A percentile compares a stretch with the other conserved stretches of the same genome.
These are phyloP conservation scores for Gloeopeniophorella convolvens DNA, from an alignment of 768 basidiomycete genomes.

Conservation along the genomic window DNA sequence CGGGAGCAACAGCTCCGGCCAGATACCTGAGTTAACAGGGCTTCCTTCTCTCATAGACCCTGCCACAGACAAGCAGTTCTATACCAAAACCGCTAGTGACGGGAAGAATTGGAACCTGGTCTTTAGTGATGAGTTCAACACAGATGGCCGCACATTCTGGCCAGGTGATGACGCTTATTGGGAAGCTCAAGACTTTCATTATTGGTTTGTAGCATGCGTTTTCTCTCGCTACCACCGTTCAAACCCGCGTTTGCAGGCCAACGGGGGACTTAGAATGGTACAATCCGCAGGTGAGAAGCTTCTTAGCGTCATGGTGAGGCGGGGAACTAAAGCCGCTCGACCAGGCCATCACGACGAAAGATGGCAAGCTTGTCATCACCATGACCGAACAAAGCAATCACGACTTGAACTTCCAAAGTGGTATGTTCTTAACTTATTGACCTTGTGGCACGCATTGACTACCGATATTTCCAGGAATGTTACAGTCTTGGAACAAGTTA, in stretches of 20 bases:
- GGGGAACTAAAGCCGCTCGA: conserved; percentile 10
- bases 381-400: conserved; percentile 64
- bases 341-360: conserved; percentile 62
- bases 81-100: conserved; percentile 60
- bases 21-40: conserved; percentile 70
- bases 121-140: conserved; percentile 85
- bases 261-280: conserved; percentile 86
- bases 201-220: conserved; percentile 44
- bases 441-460: background rate
- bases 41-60: conserved; percentile 68
- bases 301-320: background rate
- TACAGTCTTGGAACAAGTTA: conserved; percentile 89
- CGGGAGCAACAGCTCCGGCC: conserved; percentile 80
- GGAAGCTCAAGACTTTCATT: conserved; percentile 85
- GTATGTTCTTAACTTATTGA: conserved; percentile 33
- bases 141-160: conserved; percentile 65
- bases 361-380: conserved; percentile 78
- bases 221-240: background rate
- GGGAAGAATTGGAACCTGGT: conserved; percentile 76
- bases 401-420: conserved; percentile 79
- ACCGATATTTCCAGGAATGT: conserved; percentile 32
- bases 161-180: conserved; percentile 78
- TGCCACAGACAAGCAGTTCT: conserved; percentile 58
- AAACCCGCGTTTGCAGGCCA: conserved; percentile 30
- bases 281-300: conserved; percentile 49